phyloP scores from a whole-genome alignment of 805 yeast genomes.

The Sugiyamaella valdiviana region DNA sequence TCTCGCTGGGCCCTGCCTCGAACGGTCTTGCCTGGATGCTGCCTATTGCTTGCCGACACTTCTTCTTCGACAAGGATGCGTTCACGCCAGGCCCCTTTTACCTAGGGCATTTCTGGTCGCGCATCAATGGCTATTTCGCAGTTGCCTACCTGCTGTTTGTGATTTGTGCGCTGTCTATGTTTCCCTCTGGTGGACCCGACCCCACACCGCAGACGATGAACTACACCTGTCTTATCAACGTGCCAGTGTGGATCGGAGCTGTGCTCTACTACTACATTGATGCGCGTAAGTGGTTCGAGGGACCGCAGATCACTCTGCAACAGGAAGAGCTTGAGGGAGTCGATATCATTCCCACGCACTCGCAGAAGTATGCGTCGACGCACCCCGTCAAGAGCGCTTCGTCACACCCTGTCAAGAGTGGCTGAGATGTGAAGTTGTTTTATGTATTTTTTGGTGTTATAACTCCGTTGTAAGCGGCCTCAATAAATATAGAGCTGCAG shows the following conservation, averaged over 20 bases:
- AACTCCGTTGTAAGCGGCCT: too few relatives aligned
- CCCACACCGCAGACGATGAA: slow-evolving; percentile 47
- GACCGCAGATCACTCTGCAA: slow-evolving; percentile 39
- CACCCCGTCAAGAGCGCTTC: neutral
- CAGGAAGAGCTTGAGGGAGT: slow-evolving; percentile 5
- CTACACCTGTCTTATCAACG: slow-evolving; percentile 59
- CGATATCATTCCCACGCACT: slow-evolving; percentile 9
- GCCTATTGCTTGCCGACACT: slow-evolving; percentile 50
- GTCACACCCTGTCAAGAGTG: too few relatives aligned
- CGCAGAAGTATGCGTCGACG: neutral
- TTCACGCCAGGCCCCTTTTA: slow-evolving; percentile 64
- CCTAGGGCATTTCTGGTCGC: slow-evolving; percentile 46
- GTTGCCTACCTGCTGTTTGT: slow-evolving; percentile 46
- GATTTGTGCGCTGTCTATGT: slow-evolving; percentile 49
- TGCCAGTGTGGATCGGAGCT: slow-evolving; percentile 53
- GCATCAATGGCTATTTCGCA: slow-evolving; percentile 42
- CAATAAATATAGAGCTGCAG: too few relatives aligned
- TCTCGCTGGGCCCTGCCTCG: slow-evolving; percentile 57
- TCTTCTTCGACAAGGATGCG: slow-evolving; percentile 41
- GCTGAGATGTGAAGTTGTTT: too few relatives aligned
- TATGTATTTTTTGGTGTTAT: too few relatives aligned
- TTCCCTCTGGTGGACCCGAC: slow-evolving; percentile 42
- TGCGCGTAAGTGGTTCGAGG: slow-evolving; percentile 51
- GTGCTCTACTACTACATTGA: slow-evolving; percentile 45
- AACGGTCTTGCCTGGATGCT: slow-evolving; percentile 57